Evolutionary conservation across 2,329 filamentous ascomycete genomes (phyloP), one percentile per base, ranked within the genome.

Genomic region (Sarocladium kiliense): DNA sequence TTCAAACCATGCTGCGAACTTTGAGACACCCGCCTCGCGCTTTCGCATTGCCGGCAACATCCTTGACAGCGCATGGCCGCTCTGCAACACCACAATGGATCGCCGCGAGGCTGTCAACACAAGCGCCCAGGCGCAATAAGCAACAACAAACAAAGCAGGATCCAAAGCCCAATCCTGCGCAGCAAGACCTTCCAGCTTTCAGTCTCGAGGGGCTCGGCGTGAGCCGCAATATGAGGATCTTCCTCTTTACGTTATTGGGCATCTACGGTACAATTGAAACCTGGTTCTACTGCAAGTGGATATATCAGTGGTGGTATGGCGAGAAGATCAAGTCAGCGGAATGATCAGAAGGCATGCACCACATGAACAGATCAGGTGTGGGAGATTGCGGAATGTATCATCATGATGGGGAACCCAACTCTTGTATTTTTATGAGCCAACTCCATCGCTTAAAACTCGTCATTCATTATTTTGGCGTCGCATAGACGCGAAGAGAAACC

Each of bases 241-340:
- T 59, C 10, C 34, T 68, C 4, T 53, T 68, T 9, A 57, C 58
- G 1, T 49, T 68, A 2, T 37, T 70, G 6, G 58, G 62, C 50
- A 60, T 70, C 12, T 63, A 68, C 23, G 68, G 66, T 21, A 69
- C 65, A 1, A 63, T 68, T 5, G 67, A 71, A 54, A 66, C 66
- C 0, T 70, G 65, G 64, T 58, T 68, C 26, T 71, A 63, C 27
- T 41, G 53, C 12, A 25, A 21, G 25, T 27, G 37, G 41, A 21
- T 36, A 18, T 49, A 32, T 27, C 44, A 49, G 4, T 45, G 53
- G 53, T 54, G 41, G 26, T 45, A 54, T 45, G 53, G 53, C 3
- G 26, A 34, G 3, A 42, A 32, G 44, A 11, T 39, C 9, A 39
- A 39, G 6, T 5, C 16, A n/a, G 36, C 6, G 30, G 30, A 32